These are phyloP conservation scores for Fusarium siculi DNA, from an alignment of 2,329 filamentous ascomycete genomes.

Conservation along the genomic window DNA sequence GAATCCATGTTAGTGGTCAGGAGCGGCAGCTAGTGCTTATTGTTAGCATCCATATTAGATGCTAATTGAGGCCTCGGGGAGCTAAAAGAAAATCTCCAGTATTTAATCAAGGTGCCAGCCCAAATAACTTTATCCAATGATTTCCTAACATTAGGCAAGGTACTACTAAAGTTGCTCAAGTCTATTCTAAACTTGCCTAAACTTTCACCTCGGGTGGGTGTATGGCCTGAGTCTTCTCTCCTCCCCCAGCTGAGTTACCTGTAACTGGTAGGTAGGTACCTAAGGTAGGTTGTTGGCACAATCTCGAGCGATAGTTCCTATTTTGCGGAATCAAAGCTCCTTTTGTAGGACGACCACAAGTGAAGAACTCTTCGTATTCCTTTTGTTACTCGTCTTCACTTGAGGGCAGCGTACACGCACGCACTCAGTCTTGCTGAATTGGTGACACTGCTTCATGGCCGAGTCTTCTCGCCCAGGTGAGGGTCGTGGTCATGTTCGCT, in stretches of 20 bases:
- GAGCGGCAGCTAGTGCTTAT: background rate
- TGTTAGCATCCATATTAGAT: background rate
- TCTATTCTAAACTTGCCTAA: background rate
- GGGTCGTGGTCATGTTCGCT: slow-evolving; percentile 30
- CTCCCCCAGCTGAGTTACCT: background rate
- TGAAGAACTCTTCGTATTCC: background rate
- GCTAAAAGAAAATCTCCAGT: too few species aligned
- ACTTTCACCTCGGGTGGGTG: background rate
- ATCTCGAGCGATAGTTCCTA: background rate
- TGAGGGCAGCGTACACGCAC: background rate
- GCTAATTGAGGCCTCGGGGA: background rate
- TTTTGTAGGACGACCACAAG: background rate
- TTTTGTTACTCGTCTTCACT: background rate
- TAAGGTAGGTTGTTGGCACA: background rate
- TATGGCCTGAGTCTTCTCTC: background rate
- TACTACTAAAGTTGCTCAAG: background rate
- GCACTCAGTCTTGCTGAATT: background rate
- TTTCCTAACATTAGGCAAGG: background rate
- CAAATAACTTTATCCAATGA: background rate
- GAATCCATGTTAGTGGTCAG: background rate
- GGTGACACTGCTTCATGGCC: slow-evolving; percentile 10
- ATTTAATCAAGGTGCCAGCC: too few species aligned
- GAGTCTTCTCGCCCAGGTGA: slow-evolving; percentile 10
- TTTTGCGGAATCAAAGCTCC: background rate
- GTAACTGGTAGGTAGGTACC: background rate